A percentile compares a stretch with the other conserved stretches of the same genome.
Conservation (phyloP, 139 green algal species). For the Coccomyxa sp. region DNA sequence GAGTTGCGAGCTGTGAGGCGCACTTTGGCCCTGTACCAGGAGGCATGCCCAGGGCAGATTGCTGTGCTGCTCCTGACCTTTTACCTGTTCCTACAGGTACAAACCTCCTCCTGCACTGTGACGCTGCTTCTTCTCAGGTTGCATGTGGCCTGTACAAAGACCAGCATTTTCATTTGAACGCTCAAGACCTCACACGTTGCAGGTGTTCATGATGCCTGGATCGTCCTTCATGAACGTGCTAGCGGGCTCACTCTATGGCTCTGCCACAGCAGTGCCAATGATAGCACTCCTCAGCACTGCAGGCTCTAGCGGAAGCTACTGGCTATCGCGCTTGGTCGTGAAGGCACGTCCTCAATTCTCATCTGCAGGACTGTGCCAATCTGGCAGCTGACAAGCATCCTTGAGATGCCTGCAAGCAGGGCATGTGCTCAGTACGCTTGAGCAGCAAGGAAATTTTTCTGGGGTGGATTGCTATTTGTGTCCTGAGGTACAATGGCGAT, state of each 20-base stretch:
- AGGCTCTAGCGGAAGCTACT: constrained; percentile 15
- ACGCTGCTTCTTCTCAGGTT: too few species aligned
- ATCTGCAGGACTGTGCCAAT: neutral
- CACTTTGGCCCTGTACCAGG: constrained; percentile 11
- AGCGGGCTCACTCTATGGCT: constrained; percentile 34
- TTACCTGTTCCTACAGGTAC: constrained; percentile 44
- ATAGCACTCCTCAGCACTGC: constrained; percentile 14
- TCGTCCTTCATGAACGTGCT: constrained; percentile 38
- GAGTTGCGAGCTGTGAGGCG: constrained; percentile 9
- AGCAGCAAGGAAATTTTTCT: neutral
- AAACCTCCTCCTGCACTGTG: neutral
- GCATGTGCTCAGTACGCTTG: neutral
- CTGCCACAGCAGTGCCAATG: neutral
- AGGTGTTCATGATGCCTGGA: constrained; percentile 38
- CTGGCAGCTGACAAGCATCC: neutral
- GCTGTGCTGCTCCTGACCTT: constrained; percentile 4
- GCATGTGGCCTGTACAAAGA: neutral
- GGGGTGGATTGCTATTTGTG: neutral
- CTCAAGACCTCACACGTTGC: neutral
- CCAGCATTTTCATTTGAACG: neutral
- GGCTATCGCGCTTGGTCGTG: constrained; percentile 9
- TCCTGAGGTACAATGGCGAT: too few species aligned
- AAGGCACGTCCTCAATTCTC: neutral
- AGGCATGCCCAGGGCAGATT: constrained; percentile 8
- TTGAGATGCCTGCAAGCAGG: neutral